Conservation (phyloP, 2,329 filamentous ascomycete genomes). For the Botrytis sinoallii region DNA sequence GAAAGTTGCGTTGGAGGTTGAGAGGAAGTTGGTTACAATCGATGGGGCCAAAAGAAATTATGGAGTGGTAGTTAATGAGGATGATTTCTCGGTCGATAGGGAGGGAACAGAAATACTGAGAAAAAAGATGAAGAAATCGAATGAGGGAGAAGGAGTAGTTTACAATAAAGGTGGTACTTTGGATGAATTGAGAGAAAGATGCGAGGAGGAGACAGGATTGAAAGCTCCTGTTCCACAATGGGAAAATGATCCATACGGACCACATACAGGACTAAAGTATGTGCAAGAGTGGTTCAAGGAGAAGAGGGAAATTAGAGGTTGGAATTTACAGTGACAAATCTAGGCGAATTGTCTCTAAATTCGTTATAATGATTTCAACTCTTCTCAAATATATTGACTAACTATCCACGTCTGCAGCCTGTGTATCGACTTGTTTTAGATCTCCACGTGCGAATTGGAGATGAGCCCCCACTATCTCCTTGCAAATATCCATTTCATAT, state of each 20-base stretch:
- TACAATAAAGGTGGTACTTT: constrained; percentile 11
- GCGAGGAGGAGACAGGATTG: constrained; percentile 7
- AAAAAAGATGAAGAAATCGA: background rate
- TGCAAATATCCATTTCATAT: background rate
- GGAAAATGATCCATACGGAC: constrained; percentile 13
- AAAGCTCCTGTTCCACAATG: constrained; percentile 11
- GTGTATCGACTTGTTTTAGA: background rate
- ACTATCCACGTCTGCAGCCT: background rate
- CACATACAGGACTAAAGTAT: constrained; percentile 11
- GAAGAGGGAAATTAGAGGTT: constrained; percentile 2
- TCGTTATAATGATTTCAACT: background rate
- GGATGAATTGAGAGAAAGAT: background rate
- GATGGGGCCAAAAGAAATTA: constrained; percentile 1
- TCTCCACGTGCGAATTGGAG: background rate
- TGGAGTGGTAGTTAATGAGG: constrained; percentile 2
- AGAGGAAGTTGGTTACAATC: constrained; percentile 4
- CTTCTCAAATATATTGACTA: background rate
- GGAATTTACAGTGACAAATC: background rate
- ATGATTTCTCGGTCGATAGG: constrained; percentile 1
- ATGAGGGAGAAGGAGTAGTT: background rate
- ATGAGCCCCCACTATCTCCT: background rate
- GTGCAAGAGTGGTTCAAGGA: constrained; percentile 10
- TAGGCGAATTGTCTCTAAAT: background rate
- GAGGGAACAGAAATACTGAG: background rate
- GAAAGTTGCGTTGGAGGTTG: constrained; percentile 12